Evolutionary conservation across 1,139 yeast genomes (phyloP), one percentile per base, ranked within the genome.

Genomic region (Sugiyamaella pinicola): DNA sequence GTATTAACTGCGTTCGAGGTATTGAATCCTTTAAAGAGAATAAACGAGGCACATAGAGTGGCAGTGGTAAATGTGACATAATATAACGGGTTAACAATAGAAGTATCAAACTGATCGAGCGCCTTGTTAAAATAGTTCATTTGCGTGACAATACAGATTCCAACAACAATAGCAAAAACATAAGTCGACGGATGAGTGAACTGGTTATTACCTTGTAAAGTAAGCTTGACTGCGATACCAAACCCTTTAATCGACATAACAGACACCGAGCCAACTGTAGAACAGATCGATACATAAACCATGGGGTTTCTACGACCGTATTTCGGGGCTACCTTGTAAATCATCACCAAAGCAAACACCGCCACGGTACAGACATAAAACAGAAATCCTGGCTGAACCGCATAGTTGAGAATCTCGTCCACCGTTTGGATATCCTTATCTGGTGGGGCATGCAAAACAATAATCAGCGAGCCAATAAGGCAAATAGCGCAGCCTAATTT

Each of bases 111-210:
- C 69, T 87, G 96, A 64, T 91, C 96, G 65, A 89, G 77, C 0
- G 96, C 96, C 73, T 88, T 89, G 76, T 89, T 89, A 76, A 89
- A 88, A 69, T 87, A 89, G 73, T 88, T 89, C 96, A 89, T 88
- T 70, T 89, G 97, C 2, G 96, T 87, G 62, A 87, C 66, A 60
- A 90, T 89, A 72, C 96, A 89, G 41, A 85, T 78, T 9, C 78
- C 87, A 52, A 89, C 96, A 35, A 88, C 91, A 41, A 80, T 63
- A 45, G 89, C 81, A 74, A 89, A 89, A 55, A 90, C 76, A 66
- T 89, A 89, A 0, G 97, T 89, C 31, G 95, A 85, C 2, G 86
- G 76, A 64, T 88, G 95, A 2, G 89, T 80, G 70, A 89, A 87
- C 74, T 89, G 97, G 70, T 90, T 89, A 71, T 84, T 87, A n/a